Conservation (phyloP, 2,329 filamentous ascomycete genomes). For the Herpotrichia juniperi region DNA sequence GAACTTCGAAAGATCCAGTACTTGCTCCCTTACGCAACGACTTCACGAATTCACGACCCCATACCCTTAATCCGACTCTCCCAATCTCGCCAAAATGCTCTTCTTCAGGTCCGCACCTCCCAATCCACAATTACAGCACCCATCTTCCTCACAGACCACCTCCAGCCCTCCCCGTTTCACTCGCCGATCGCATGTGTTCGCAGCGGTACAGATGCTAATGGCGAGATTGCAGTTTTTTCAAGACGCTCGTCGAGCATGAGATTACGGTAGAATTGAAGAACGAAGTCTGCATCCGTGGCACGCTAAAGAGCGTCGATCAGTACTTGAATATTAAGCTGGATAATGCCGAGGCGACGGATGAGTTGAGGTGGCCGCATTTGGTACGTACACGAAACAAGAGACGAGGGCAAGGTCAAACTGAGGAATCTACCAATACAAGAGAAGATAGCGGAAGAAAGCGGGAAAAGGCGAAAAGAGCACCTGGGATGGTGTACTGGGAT, state of each 20-base stretch:
- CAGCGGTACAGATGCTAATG: slow-evolving; percentile 7
- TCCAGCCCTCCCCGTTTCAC: too few species aligned
- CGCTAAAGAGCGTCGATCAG: slow-evolving; percentile 95
- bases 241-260: slow-evolving; percentile 95
- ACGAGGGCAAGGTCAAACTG: too few species aligned
- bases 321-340: slow-evolving; percentile 99
- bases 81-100: slow-evolving; percentile 48
- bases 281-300: slow-evolving; percentile 95
- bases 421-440: too few species aligned
- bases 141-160: neutral
- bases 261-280: slow-evolving; percentile 99
- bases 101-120: slow-evolving; percentile 57
- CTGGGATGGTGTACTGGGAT: slow-evolving; percentile 27
- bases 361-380: slow-evolving; percentile 93
- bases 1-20: neutral
- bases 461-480: too few species aligned
- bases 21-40: slow-evolving; percentile 1
- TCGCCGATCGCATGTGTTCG: too few species aligned
- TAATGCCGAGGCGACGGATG: slow-evolving; percentile 89
- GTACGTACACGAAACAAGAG: slow-evolving; percentile 60
- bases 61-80: neutral
- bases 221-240: slow-evolving; percentile 73
- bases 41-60: neutral
- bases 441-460: too few species aligned
- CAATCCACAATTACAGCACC: neutral